A percentile compares a stretch with the other conserved stretches of the same genome.
Evolutionary conservation across 2,329 filamentous ascomycete genomes (phyloP).

Genomic region (Arachnomyces sp.): DNA sequence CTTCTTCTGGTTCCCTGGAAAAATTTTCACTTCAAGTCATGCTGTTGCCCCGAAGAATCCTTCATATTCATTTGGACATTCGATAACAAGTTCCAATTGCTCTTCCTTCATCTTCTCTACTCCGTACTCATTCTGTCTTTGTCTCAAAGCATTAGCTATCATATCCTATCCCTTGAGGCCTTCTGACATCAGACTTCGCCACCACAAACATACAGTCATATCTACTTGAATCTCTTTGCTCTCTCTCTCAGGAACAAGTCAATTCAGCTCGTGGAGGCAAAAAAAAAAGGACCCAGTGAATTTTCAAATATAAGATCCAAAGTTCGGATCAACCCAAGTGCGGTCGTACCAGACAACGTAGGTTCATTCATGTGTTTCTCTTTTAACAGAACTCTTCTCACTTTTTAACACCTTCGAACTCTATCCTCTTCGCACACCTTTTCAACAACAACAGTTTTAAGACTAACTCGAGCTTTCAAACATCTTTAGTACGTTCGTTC

Average conservation of each 20-base stretch:
- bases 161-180: not conserved
- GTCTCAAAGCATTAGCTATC: not conserved
- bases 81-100: conserved; percentile 4
- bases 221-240: not conserved
- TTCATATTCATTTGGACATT: conserved; percentile 6
- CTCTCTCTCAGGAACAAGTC: not conserved
- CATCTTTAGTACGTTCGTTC: not conserved
- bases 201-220: not conserved
- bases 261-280: too few species aligned
- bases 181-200: not conserved
- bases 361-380: not conserved
- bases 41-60: conserved; percentile 4
- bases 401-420: not conserved
- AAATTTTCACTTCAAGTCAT: not conserved
- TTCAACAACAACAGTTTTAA: not conserved
- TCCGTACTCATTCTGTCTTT: not conserved
- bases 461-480: not conserved
- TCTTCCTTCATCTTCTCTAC: not conserved
- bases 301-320: too few species aligned
- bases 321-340: too few species aligned
- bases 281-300: too few species aligned
- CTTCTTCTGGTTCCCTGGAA: too few species aligned
- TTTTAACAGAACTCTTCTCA: not conserved
- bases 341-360: too few species aligned
- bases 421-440: not conserved